These are phyloP conservation scores for Miscanthus lutarioriparius DNA, from an alignment of 176 grass and related monocot genomes.

Conservation along the genomic window DNA sequence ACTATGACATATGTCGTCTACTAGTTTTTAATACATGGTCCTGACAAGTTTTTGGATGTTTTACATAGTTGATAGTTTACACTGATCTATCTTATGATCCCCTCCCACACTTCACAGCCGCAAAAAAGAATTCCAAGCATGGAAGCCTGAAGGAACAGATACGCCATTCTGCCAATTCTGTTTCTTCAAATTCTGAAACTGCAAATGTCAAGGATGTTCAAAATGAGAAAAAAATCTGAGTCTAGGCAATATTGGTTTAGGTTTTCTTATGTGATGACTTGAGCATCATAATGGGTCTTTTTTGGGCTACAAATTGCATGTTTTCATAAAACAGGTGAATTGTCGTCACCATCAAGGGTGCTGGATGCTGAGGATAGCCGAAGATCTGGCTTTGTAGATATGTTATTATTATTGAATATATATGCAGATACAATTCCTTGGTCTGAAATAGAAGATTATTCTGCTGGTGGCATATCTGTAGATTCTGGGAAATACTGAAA, in stretches of 20 bases:
- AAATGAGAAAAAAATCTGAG: constrained; percentile 26
- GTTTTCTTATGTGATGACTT: constrained; percentile 30
- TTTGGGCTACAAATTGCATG: background rate
- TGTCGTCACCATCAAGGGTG: constrained; percentile 53
- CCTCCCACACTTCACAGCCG: constrained; percentile 30
- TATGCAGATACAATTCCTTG: constrained; percentile 29
- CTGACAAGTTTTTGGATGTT: constrained; percentile 26
- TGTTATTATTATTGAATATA: constrained; percentile 68
- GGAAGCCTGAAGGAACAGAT: constrained; percentile 29
- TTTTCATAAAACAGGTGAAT: constrained; percentile 50
- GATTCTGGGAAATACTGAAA: constrained; percentile 7
- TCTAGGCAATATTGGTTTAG: constrained; percentile 35
- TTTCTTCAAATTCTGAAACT: constrained; percentile 32
- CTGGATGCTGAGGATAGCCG: constrained; percentile 62
- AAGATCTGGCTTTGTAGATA: constrained; percentile 78
- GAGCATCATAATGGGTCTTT: constrained; percentile 1
- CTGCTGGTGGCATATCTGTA: constrained; percentile 28
- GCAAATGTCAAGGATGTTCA: constrained; percentile 28
- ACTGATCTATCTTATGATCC: constrained; percentile 29
- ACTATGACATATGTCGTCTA: constrained; percentile 30
- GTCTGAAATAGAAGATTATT: constrained; percentile 35
- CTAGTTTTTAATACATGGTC: constrained; percentile 15
- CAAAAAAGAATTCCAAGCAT: constrained; percentile 46
- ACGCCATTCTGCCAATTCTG: background rate
- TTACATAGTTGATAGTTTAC: constrained; percentile 23